Percentiles rank a stretch among this genome's conserved stretches.
Conservation (phyloP, 2,329 filamentous ascomycete genomes). For the Cladosporium phlei region DNA sequence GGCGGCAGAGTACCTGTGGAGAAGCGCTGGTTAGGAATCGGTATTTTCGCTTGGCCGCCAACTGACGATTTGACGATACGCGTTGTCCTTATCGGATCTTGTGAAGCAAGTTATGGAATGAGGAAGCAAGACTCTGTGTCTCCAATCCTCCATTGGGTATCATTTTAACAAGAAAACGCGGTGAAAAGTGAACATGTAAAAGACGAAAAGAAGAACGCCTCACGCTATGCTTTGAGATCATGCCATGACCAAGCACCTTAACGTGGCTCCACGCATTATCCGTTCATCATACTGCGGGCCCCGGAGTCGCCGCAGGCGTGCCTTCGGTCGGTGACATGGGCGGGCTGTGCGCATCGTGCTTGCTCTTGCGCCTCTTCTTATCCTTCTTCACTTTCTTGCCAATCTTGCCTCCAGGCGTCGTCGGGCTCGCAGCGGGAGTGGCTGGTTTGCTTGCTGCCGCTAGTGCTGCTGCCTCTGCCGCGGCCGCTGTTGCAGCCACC, state of each 20-base stretch:
- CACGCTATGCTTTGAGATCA: background rate
- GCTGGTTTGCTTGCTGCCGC: slow-evolving; percentile 6
- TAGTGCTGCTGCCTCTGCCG: slow-evolving; percentile 26
- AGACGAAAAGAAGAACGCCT: background rate
- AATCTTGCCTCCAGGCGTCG: slow-evolving; percentile 14
- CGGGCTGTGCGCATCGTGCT: slow-evolving; percentile 13
- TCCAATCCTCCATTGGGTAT: slow-evolving; percentile 3
- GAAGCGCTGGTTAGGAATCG: too few relatives aligned
- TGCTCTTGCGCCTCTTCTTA: slow-evolving; percentile 21
- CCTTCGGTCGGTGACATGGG: slow-evolving; percentile 6
- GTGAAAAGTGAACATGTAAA: background rate
- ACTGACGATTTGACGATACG: too few relatives aligned
- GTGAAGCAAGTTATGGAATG: too few relatives aligned
- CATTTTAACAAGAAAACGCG: background rate
- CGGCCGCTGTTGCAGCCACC: slow-evolving; percentile 25
- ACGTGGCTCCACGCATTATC: background rate
- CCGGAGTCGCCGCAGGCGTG: slow-evolving; percentile 4
- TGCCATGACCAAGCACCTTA: background rate
- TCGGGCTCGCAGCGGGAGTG: slow-evolving; percentile 16
- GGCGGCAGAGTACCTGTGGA: too few relatives aligned
- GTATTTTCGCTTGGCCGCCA: too few relatives aligned
- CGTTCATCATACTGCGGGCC: background rate
- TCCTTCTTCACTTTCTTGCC: slow-evolving; percentile 15
- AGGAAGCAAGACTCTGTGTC: background rate
- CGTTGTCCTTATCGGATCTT: too few relatives aligned